Base-by-base conservation (phyloP, 2,329 filamentous ascomycete genomes). In the Botrytis galanthina region DNA sequence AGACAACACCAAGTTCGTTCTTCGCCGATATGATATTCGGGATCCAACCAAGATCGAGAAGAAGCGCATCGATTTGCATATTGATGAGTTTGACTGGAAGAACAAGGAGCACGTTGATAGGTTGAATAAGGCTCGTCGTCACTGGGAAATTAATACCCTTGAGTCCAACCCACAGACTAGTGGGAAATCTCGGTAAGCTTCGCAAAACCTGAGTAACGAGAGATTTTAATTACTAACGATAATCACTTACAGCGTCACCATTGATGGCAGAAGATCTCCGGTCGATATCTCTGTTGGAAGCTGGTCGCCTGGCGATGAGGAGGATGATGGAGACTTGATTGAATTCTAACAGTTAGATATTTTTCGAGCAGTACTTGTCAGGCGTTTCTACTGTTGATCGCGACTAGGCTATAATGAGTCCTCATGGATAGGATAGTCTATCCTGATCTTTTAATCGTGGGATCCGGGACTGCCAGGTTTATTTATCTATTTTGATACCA, bases 301-400 rank as follows among this genome's bases (percentile, higher is more conserved):
- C 6, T 68, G 64, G 64, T 39, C 26, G 2, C 35, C 35, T 3
- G 46, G 35, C 0, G 46, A 37, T 3, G 46, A 54, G 3, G 46
- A 54, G 16, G 16, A 22, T 3, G 46, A 39, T 8, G 32, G 20
- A 0, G 9, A 61, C 5, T 54, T 29, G 51, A 54, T 54, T 26
- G 32, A 37, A 2, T 14, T 60, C 22, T 26, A 32, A 8, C 0
- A 5, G 0, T 0, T 8, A 32, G 12, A 26, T 0, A 16, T 1
- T 32, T 14, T 26, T 5, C 20, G 22, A 60, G 18, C 4, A 22
- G 35, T 22, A 12, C 0, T 20, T 22, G 57, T 9, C 54, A 29
- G 37, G 37, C 9, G 9, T 12, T 39, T 12, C 9, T 10, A 12
- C 12, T 39, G 2, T 39, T 39, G 37, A 12, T 1, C 37, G 37